Conservation (phyloP, 352 stramenopile genomes). For the Phytopythium ostracodes region DNA sequence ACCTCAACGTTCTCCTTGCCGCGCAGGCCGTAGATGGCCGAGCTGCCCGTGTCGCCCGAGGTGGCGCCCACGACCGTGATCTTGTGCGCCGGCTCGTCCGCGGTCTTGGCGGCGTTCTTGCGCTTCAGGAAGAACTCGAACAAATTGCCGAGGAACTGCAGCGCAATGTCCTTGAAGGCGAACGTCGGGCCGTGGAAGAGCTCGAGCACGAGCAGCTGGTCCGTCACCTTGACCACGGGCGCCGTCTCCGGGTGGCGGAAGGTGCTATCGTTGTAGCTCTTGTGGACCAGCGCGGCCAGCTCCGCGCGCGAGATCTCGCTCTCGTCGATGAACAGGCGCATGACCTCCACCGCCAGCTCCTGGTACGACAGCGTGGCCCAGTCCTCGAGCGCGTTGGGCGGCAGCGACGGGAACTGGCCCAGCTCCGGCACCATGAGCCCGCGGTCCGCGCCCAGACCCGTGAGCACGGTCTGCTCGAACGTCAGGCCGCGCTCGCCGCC, state of each 20-base stretch:
- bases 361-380: conserved; percentile 93
- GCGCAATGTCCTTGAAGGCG: conserved; percentile 99
- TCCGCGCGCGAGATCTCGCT: conserved; percentile 91
- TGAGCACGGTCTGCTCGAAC: conserved; percentile 87
- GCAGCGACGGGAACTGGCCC: conserved; percentile 76
- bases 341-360: conserved; percentile 93
- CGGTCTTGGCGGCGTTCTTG: conserved; percentile 70
- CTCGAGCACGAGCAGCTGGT: conserved; percentile 91
- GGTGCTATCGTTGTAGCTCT: conserved; percentile 89
- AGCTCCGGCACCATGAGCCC: conserved; percentile 79
- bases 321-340: conserved; percentile 95
- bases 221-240: conserved; percentile 90
- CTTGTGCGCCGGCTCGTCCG: conserved; percentile 50
- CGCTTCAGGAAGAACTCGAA: conserved; percentile 98
- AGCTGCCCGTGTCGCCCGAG: conserved; percentile 97
- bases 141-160: conserved; percentile 99
- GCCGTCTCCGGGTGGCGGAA: conserved; percentile 95
- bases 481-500: conserved; percentile 74
- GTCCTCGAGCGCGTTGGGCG: conserved; percentile 53
- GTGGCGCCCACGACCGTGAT: conserved; percentile 98
- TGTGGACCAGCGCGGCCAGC: conserved; percentile 89
- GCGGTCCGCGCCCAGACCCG: conserved; percentile 76
- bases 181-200: conserved; percentile 99
- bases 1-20: conserved; percentile 97
- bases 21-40: conserved; percentile 97